A percentile compares a stretch with the other conserved stretches of the same genome.
These are phyloP conservation scores for Tirmania nivea DNA, from an alignment of 495 filamentous ascomycete species.

Conservation along the genomic window DNA sequence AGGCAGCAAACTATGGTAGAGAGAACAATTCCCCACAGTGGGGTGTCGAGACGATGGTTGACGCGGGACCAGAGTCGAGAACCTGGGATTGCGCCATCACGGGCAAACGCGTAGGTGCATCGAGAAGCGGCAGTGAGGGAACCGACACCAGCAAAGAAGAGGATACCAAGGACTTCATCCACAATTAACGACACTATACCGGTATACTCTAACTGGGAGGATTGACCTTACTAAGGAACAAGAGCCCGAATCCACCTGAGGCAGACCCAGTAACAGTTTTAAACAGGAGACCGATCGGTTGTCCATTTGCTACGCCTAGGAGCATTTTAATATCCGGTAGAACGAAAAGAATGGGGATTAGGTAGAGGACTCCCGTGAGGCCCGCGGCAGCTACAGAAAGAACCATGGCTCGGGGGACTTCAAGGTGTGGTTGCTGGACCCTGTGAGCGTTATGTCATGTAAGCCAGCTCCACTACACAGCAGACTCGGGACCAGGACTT, in stretches of 20 bases:
- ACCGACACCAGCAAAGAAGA: slow-evolving; percentile 37
- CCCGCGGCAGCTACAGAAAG: slow-evolving; percentile 37
- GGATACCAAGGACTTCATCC: slow-evolving; percentile 36
- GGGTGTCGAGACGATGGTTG: slow-evolving; percentile 33
- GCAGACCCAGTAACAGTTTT: slow-evolving; percentile 36
- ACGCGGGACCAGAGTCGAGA: slow-evolving; percentile 40
- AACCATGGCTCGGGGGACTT: slow-evolving; percentile 38
- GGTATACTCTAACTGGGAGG: background rate
- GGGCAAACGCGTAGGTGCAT: slow-evolving; percentile 40
- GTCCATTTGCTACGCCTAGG: slow-evolving; percentile 31
- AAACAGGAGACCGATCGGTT: slow-evolving; percentile 34
- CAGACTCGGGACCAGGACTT: background rate
- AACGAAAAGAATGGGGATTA: slow-evolving; percentile 41
- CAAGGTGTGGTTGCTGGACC: slow-evolving; percentile 31
- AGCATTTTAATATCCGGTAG: slow-evolving; percentile 32
- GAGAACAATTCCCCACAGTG: slow-evolving; percentile 34
- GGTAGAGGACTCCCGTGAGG: slow-evolving; percentile 36
- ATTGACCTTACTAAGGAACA: slow-evolving; percentile 31
- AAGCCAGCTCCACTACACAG: background rate
- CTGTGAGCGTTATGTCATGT: background rate
- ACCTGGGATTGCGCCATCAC: slow-evolving; percentile 45
- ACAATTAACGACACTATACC: background rate
- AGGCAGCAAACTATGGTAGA: slow-evolving; percentile 33
- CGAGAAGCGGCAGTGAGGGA: slow-evolving; percentile 36
- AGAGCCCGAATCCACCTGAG: slow-evolving; percentile 46